Percentiles rank a stretch among this genome's conserved stretches.
These are phyloP conservation scores for Zymoseptoria passerinii DNA, from an alignment of 2,329 filamentous ascomycete species.

Conservation along the genomic window DNA sequence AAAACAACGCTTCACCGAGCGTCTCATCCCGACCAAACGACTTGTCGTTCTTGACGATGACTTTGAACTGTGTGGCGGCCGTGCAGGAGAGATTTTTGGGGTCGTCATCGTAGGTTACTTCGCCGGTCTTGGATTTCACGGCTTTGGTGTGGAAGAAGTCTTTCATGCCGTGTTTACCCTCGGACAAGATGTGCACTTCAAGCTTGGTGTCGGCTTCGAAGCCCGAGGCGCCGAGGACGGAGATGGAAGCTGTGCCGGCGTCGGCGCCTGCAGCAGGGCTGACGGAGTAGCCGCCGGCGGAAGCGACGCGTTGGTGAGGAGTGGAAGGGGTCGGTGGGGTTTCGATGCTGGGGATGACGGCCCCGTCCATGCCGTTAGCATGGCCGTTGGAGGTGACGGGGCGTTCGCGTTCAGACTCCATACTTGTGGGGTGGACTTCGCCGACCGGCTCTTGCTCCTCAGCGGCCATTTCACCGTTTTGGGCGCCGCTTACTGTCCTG, in stretches of 20 bases:
- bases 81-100: constrained; percentile 58
- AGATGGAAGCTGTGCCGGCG: constrained; percentile 69
- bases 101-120: constrained; percentile 56
- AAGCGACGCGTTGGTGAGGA: constrained; percentile 41
- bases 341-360: constrained; percentile 13
- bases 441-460: constrained; percentile 15
- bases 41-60: constrained; percentile 77
- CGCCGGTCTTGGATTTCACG: constrained; percentile 61
- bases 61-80: constrained; percentile 76
- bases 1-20: constrained; percentile 79
- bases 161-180: constrained; percentile 56
- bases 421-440: constrained; percentile 23
- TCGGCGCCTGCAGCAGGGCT: constrained; percentile 39
- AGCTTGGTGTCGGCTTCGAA: constrained; percentile 47
- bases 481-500: constrained; percentile 50
- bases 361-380: constrained; percentile 17
- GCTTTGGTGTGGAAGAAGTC: constrained; percentile 88
- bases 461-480: constrained; percentile 33
- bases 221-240: constrained; percentile 66
- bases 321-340: constrained; percentile 21
- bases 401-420: constrained; percentile 20
- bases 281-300: constrained; percentile 30
- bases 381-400: constrained; percentile 17
- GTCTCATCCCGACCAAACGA: constrained; percentile 78
- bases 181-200: constrained; percentile 28